phyloP scores from a whole-genome alignment of 495 filamentous ascomycete species.

The Cercophora scortea region DNA sequence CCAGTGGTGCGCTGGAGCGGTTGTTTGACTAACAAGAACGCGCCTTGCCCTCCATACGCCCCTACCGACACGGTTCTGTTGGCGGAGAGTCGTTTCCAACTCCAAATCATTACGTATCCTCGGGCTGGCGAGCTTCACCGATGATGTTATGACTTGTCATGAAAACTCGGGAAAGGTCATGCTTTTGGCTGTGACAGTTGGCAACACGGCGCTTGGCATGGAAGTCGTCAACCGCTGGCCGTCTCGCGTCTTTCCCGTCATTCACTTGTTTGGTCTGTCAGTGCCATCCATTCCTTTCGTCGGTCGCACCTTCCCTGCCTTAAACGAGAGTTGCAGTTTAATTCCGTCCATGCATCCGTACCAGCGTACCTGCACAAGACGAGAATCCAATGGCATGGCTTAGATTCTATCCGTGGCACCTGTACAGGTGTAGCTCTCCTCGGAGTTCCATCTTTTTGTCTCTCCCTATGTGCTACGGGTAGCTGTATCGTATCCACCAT shows the following conservation, averaged over 20 bases:
- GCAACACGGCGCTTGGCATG: slow-evolving; percentile 5
- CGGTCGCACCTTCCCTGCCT: not conserved
- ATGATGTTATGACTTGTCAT: slow-evolving; percentile 30
- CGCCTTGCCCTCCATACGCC: not conserved
- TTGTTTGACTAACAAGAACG: not conserved
- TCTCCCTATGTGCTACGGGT: not conserved
- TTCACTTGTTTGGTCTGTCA: too few relatives aligned
- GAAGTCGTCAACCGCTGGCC: slow-evolving; percentile 19
- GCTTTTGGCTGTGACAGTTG: not conserved
- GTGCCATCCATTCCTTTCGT: not conserved
- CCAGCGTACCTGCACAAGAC: too few relatives aligned
- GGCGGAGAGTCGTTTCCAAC: slow-evolving; percentile 7
- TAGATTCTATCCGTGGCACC: not conserved
- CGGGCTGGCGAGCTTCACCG: slow-evolving; percentile 6
- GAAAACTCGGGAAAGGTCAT: slow-evolving; percentile 20
- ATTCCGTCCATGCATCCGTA: not conserved
- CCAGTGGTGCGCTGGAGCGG: not conserved
- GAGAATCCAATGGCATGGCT: too few relatives aligned
- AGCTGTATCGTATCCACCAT: not conserved
- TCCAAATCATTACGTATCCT: slow-evolving; percentile 25
- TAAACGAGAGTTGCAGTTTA: too few relatives aligned
- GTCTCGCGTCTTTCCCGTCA: slow-evolving; percentile 15
- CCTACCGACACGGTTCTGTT: slow-evolving; percentile 1
- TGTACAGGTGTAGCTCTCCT: not conserved
- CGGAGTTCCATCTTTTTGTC: not conserved